Conservation (phyloP, 345 rosid genomes). For the Salix exigua region DNA sequence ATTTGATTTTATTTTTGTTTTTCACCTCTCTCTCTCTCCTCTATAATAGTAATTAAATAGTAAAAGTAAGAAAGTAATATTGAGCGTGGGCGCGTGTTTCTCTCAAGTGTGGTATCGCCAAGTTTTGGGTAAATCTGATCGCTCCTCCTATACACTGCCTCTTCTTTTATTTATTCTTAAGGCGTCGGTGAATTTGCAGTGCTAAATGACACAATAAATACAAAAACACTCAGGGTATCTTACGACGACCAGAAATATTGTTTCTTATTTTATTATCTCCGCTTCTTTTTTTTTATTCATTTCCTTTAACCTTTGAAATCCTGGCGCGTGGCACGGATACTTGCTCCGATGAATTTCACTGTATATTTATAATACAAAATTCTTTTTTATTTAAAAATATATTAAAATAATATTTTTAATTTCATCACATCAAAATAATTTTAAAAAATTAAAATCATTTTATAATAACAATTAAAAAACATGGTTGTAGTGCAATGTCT, state of each 20-base stretch:
- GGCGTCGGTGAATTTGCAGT: background rate
- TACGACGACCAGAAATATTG: slow-evolving; percentile 10
- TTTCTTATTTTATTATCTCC: background rate
- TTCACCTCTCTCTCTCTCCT: background rate
- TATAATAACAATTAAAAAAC: too few relatives aligned
- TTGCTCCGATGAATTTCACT: too few relatives aligned
- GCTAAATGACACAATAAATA: background rate
- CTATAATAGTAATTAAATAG: background rate
- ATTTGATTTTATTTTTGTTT: background rate
- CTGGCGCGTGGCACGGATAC: too few relatives aligned
- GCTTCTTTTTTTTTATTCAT: background rate
- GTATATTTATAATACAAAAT: too few relatives aligned
- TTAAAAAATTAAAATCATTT: too few relatives aligned
- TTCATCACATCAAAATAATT: too few relatives aligned
- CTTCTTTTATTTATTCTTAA: background rate
- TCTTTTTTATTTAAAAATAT: too few relatives aligned
- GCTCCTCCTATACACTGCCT: background rate
- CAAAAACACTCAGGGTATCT: slow-evolving; percentile 1
- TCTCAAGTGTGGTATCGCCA: background rate
- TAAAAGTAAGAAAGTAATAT: background rate
- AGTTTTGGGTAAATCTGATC: background rate
- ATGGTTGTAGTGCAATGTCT: too few relatives aligned
- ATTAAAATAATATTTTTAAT: too few relatives aligned
- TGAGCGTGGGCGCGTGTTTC: too few relatives aligned
- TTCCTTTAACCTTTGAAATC: background rate